A percentile compares a stretch with the other conserved stretches of the same genome.
These are phyloP conservation scores for Linnemannia elongata DNA, from an alignment of 192 early-diverging fungal species.

Conservation along the genomic window DNA sequence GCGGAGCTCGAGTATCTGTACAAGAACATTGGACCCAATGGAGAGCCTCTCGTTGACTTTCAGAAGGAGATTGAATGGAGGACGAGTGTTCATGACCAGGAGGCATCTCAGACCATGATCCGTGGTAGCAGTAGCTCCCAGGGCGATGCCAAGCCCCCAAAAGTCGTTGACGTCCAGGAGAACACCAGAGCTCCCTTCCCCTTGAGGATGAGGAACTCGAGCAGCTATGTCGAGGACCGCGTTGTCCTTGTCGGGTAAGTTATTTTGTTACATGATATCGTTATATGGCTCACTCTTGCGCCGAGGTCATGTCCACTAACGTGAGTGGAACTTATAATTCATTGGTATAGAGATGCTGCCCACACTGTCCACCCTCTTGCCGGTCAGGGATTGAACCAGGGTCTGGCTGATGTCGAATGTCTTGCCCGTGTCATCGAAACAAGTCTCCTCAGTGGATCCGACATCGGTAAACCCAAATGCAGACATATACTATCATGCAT, in stretches of 20 bases:
- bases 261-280: background rate
- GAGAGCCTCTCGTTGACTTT: slow-evolving; percentile 62
- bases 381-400: slow-evolving; percentile 97
- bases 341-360: slow-evolving; percentile 83
- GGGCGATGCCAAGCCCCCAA: slow-evolving; percentile 68
- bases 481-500: background rate
- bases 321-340: no score
- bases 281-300: no score
- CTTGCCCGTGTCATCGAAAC: slow-evolving; percentile 73
- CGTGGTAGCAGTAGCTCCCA: background rate
- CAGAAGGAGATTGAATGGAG: slow-evolving; percentile 80
- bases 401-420: slow-evolving; percentile 85
- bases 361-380: slow-evolving; percentile 97
- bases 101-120: slow-evolving; percentile 14
- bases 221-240: slow-evolving; percentile 80
- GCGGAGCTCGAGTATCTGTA: slow-evolving; percentile 83
- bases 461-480: slow-evolving; percentile 71
- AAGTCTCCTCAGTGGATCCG: slow-evolving; percentile 79
- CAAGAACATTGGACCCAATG: slow-evolving; percentile 63
- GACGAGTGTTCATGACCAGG: slow-evolving; percentile 54
- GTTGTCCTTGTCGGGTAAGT: slow-evolving; percentile 88
- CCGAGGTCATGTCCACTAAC: no score
- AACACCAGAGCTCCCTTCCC: slow-evolving; percentile 87
- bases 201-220: slow-evolving; percentile 84
- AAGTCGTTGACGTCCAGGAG: slow-evolving; percentile 72